Evolutionary conservation across 306 rosid genomes (phyloP), one percentile per base, ranked within the genome.

Genomic region (Cucumis cinereus): DNA sequence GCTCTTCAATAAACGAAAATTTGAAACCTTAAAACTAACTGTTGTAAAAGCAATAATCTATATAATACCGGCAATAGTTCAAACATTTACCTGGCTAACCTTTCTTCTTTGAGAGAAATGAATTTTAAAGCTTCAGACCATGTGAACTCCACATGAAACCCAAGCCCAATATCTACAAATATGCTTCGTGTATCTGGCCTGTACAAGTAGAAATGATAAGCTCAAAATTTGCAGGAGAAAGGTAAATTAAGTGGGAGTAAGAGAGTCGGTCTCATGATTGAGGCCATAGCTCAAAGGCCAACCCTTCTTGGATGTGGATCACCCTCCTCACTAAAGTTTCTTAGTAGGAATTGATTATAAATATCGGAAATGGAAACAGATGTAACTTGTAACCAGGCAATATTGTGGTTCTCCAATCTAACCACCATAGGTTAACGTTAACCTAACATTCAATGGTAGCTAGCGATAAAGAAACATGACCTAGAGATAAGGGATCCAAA

Each of bases 101-200:
- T 92, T 80, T 89, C 96, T 81, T 94, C 96, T 88, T 95, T 85
- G 57, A 82, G 86, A 14, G 85, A 80, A 64, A 92, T 84, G 80
- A 33, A 94, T 67, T 83, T 90, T 67, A 94, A 77, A 82, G 97
- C 99, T 84, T 90, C 97, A 17, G 96, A 77, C 96, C 95, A 94
- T 78, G 97, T 86, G 84, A 94, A 90, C 88, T 94, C 97, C 62
- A 90, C 97, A 22, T 94, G 99, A 83, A 94, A 92, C 84, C 96
- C 99, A 52, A 90, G 85, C 64, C 99, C 99, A 81, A 92, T 22
- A 84, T 92, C 99, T 77, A 94, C 96, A 78, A 94, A 87, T 85
- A 94, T 84, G 77, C 10, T 82, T 26, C 56, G 88, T 9, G 97
- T 89, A 67, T 90, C 89, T 61, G 97, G 92, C 85, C 97, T 92